Evolutionary conservation across 2,329 filamentous ascomycete genomes (phyloP).

Genomic region (Aspergillus tanneri): DNA sequence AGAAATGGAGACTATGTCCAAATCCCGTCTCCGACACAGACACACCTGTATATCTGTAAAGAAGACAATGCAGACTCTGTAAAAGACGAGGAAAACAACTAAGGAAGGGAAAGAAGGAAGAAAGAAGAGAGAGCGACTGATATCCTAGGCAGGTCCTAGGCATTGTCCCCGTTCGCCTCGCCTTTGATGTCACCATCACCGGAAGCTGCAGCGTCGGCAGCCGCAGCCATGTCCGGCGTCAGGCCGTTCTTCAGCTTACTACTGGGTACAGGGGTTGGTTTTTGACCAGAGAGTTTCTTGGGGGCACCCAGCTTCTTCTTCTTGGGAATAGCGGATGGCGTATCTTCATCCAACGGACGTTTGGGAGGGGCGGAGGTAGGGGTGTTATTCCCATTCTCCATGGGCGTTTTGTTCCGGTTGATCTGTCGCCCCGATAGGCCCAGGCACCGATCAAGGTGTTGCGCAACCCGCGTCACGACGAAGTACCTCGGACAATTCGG

Average conservation of each 20-base stretch:
- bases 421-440: slow-evolving; percentile 56
- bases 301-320: slow-evolving; percentile 49
- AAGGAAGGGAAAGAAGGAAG: slow-evolving; percentile 1
- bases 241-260: slow-evolving; percentile 46
- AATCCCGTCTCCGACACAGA: slow-evolving; percentile 13
- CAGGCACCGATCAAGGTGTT: slow-evolving; percentile 62
- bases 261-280: slow-evolving; percentile 33
- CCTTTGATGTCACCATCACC: slow-evolving; percentile 36
- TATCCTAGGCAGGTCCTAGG: slow-evolving; percentile 10
- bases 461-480: slow-evolving; percentile 60
- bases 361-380: slow-evolving; percentile 36
- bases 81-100: too few relatives aligned
- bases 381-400: slow-evolving; percentile 45
- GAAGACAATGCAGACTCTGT: background rate
- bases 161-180: slow-evolving; percentile 34
- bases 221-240: slow-evolving; percentile 34
- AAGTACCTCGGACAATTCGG: slow-evolving; percentile 62
- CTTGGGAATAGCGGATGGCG: slow-evolving; percentile 47
- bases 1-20: slow-evolving; percentile 21
- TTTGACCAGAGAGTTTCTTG: slow-evolving; percentile 39
- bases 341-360: slow-evolving; percentile 44
- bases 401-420: slow-evolving; percentile 45
- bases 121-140: slow-evolving; percentile 1
- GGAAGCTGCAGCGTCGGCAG: slow-evolving; percentile 25
- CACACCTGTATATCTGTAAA: slow-evolving; percentile 12